Percentiles rank a stretch among this genome's conserved stretches.
phyloP scores from a whole-genome alignment of 495 filamentous ascomycete species.

The Trichoderma asperelloides region DNA sequence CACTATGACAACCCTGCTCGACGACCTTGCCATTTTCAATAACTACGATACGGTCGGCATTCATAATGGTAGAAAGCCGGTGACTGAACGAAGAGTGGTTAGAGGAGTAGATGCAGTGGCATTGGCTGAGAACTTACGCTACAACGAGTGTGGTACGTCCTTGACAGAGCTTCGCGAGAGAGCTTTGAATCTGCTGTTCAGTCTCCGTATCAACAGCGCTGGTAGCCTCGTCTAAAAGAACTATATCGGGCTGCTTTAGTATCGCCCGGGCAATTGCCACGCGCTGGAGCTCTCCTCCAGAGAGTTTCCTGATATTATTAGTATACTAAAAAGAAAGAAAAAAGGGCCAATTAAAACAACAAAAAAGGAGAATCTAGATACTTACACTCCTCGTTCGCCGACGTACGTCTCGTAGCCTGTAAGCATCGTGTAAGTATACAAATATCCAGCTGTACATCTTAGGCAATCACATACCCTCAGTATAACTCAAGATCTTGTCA shows the following conservation, averaged over 20 bases:
- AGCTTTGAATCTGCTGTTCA: constrained; percentile 63
- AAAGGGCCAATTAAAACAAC: no score
- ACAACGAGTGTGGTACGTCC: constrained; percentile 55
- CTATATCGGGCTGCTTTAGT: constrained; percentile 44
- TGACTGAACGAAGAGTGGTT: constrained; percentile 31
- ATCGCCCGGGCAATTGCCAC: constrained; percentile 66
- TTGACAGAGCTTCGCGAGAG: constrained; percentile 47
- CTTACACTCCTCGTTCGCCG: constrained; percentile 50
- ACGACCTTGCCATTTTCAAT: constrained; percentile 54
- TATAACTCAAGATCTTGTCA: constrained; percentile 57
- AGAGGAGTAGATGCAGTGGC: constrained; percentile 4
- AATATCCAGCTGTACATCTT: background rate
- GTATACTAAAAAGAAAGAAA: background rate
- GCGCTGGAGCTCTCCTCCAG: constrained; percentile 66
- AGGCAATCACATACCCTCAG: constrained; percentile 31
- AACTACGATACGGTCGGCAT: constrained; percentile 59
- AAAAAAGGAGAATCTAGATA: background rate
- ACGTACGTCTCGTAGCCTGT: constrained; percentile 49
- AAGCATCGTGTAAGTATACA: constrained; percentile 12
- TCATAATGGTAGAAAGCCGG: constrained; percentile 62
- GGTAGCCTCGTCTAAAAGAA: constrained; percentile 49
- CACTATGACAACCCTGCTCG: constrained; percentile 56
- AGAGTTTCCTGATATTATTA: constrained; percentile 42
- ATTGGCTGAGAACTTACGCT: constrained; percentile 38
- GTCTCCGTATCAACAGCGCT: constrained; percentile 57